A percentile compares a stretch with the other conserved stretches of the same genome.
Evolutionary conservation across 2,329 filamentous ascomycete species (phyloP).

Genomic region (Emmonsia crescens): DNA sequence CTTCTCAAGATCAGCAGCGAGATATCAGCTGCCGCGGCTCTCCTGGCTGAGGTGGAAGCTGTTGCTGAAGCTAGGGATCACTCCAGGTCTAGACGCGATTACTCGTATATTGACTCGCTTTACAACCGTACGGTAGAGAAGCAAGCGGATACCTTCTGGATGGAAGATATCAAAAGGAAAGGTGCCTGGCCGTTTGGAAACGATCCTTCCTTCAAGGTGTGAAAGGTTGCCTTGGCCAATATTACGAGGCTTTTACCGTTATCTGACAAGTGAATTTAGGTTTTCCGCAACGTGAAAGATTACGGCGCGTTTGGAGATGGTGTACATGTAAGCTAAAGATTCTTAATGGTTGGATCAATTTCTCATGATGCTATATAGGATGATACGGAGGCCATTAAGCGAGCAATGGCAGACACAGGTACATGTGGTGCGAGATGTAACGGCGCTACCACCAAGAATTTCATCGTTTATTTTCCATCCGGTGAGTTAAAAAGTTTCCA

Average conservation of each 20-base stretch:
- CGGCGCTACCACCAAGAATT: conserved; percentile 13
- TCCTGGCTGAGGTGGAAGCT: conserved; percentile 4
- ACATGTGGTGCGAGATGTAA: conserved; percentile 13
- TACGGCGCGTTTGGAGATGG: conserved; percentile 7
- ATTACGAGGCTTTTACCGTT: background rate
- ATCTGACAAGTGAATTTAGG: background rate
- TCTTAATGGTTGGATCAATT: background rate
- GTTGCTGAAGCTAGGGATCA: background rate
- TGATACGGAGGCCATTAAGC: conserved; percentile 1
- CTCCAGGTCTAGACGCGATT: background rate
- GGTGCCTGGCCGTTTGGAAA: conserved; percentile 6
- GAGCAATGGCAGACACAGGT: conserved; percentile 4
- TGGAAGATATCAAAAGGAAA: conserved; percentile 2
- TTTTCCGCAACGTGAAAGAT: conserved; percentile 7
- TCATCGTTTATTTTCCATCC: conserved; percentile 46
- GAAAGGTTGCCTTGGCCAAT: background rate
- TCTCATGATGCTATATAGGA: conserved; percentile 2
- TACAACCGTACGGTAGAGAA: background rate
- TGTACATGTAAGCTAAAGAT: background rate
- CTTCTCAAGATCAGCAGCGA: conserved; percentile 4
- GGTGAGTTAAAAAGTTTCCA: background rate
- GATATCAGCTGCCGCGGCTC: conserved; percentile 3
- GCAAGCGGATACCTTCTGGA: conserved; percentile 4
- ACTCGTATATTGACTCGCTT: background rate
- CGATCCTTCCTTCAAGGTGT: conserved; percentile 3